These are phyloP conservation scores for Nannochloropsis salina DNA, from an alignment of 108 stramenopile genomes.

Conservation along the genomic window DNA sequence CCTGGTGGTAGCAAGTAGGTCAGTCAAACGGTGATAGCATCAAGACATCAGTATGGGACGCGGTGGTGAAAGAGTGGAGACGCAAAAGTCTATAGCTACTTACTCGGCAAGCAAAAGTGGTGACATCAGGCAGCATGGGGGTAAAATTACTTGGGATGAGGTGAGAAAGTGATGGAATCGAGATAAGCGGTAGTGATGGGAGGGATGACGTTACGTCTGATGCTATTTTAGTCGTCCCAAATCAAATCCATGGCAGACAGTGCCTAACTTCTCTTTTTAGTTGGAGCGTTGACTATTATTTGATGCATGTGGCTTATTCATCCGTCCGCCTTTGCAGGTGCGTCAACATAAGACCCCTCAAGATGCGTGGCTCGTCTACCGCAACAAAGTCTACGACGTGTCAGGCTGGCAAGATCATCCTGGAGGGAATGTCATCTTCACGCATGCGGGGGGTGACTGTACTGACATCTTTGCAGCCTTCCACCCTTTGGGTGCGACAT, in stretches of 20 bases:
- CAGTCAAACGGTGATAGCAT: no score
- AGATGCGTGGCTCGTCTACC: slow-evolving; percentile 88
- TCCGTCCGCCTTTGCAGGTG: slow-evolving; percentile 56
- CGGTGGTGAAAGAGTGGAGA: not conserved
- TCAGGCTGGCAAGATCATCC: slow-evolving; percentile 94
- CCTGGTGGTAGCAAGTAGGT: no score
- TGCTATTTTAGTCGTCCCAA: no score
- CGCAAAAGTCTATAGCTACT: not conserved
- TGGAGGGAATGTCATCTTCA: slow-evolving; percentile 78
- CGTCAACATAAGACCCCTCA: slow-evolving; percentile 80
- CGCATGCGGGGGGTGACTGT: slow-evolving; percentile 96
- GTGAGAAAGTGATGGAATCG: not conserved
- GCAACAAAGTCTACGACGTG: slow-evolving; percentile 95
- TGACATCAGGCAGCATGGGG: slow-evolving; percentile 3
- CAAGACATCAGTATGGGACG: not conserved
- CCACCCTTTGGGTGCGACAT: slow-evolving; percentile 81
- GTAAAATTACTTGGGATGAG: slow-evolving; percentile 6
- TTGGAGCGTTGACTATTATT: not conserved
- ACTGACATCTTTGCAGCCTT: slow-evolving; percentile 98
- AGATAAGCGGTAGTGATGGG: not conserved
- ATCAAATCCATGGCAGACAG: not conserved
- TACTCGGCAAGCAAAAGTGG: not conserved
- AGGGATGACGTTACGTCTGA: not conserved
- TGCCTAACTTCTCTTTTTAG: not conserved
- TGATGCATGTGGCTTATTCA: not conserved